phyloP scores from a whole-genome alignment of 495 filamentous ascomycete species.

The Annulohypoxylon stygium region DNA sequence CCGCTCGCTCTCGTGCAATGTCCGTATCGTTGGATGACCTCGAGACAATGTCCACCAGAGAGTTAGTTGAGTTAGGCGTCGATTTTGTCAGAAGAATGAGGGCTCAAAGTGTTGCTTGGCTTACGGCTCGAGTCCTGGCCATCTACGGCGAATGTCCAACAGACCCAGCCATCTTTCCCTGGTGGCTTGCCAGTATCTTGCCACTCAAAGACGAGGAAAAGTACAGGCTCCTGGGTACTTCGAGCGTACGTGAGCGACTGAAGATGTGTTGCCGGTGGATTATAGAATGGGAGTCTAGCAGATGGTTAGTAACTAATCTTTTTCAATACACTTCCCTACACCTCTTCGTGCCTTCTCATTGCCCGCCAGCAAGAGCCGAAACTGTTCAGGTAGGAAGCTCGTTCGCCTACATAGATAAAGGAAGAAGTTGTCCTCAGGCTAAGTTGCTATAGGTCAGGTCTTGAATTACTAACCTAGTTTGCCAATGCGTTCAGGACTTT shows the following conservation, averaged over 20 bases:
- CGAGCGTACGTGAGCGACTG: constrained; percentile 81
- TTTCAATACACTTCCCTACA: neutral
- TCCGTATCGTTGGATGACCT: constrained; percentile 56
- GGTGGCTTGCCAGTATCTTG: constrained; percentile 89
- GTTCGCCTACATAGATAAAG: neutral
- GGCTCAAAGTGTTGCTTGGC: constrained; percentile 75
- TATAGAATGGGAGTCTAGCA: constrained; percentile 74
- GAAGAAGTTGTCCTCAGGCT: neutral
- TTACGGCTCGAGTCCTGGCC: constrained; percentile 73
- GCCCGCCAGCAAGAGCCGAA: neutral
- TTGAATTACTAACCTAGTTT: constrained; percentile 38
- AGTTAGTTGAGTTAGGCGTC: constrained; percentile 72
- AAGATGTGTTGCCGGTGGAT: constrained; percentile 86
- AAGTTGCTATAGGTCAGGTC: constrained; percentile 23
- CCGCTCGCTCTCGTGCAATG: constrained; percentile 22
- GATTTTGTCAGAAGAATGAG: constrained; percentile 77
- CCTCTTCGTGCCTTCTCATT: no score
- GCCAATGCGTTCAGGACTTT: constrained; percentile 41
- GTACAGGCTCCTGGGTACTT: constrained; percentile 76
- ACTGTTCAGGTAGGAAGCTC: constrained; percentile 1
- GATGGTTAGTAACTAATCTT: constrained; percentile 70
- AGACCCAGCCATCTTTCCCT: constrained; percentile 83
- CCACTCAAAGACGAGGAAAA: constrained; percentile 83
- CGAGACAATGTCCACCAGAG: constrained; percentile 74
- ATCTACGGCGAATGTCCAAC: constrained; percentile 83